A percentile compares a stretch with the other conserved stretches of the same genome.
These are phyloP conservation scores for Silene noctiflora DNA, from an alignment of 179 eudicot genomes.

Conservation along the genomic window DNA sequence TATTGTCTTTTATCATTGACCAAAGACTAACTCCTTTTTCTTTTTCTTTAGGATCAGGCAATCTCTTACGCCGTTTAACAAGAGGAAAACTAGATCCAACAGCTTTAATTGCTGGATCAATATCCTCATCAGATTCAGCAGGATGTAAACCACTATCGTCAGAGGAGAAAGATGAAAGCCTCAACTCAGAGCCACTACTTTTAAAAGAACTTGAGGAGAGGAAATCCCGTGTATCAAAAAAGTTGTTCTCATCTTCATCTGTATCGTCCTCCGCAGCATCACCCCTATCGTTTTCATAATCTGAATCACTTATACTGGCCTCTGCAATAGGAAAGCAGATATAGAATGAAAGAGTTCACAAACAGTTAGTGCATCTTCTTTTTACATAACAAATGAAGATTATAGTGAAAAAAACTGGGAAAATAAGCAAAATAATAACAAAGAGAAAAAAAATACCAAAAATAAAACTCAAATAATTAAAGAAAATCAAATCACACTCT, in stretches of 20 bases:
- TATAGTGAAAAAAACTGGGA: background rate
- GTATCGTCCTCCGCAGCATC: constrained; percentile 90
- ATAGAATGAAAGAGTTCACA: background rate
- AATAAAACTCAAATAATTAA: background rate
- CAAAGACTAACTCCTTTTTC: constrained; percentile 96
- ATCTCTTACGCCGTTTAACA: constrained; percentile 74
- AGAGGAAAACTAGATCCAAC: constrained; percentile 54
- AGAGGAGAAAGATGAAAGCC: constrained; percentile 77
- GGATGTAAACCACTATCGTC: constrained; percentile 50
- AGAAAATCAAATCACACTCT: background rate
- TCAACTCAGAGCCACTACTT: constrained; percentile 69
- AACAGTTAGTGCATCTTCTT: background rate
- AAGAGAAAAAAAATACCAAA: background rate
- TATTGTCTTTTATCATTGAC: constrained; percentile 96
- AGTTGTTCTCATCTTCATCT: constrained; percentile 81
- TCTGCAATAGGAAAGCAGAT: constrained; percentile 32
- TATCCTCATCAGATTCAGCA: constrained; percentile 53
- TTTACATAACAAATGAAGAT: background rate
- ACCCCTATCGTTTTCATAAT: constrained; percentile 71
- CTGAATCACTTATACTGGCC: constrained; percentile 75
- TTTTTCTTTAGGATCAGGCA: constrained; percentile 88
- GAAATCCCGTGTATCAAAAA: constrained; percentile 87
- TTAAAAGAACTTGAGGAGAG: constrained; percentile 80
- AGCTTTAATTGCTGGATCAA: constrained; percentile 57
- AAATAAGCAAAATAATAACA: background rate